Percentiles rank a stretch among this genome's conserved stretches.
Evolutionary conservation across 192 early-diverging fungal species (phyloP).

Genomic region (Coemansia sp.): DNA sequence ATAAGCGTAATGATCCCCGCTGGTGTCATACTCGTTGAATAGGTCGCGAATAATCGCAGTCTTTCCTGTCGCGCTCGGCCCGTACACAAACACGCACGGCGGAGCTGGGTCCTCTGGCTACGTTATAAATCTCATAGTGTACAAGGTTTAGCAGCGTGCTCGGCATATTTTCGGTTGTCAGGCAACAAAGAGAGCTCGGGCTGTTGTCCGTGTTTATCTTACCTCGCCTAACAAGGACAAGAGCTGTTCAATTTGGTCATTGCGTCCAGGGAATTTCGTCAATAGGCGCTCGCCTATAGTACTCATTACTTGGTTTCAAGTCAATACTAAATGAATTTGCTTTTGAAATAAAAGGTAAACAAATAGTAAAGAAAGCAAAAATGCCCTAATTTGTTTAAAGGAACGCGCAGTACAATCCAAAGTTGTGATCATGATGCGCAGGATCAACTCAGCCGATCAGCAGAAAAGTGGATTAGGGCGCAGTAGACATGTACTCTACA

Average conservation of each 20-base stretch:
- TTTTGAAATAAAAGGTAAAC: not conserved
- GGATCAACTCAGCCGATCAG: not conserved
- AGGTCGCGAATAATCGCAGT: conserved; percentile 53
- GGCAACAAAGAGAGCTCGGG: not conserved
- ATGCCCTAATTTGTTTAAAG: too few species aligned
- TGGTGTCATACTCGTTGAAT: conserved; percentile 32
- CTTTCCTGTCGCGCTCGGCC: conserved; percentile 63
- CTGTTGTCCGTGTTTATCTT: not conserved
- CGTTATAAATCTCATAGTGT: not conserved
- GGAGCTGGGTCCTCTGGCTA: conserved; percentile 42
- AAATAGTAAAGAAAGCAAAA: not conserved
- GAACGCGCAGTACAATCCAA: not conserved
- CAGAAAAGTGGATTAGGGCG: not conserved
- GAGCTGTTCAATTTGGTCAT: conserved; percentile 41
- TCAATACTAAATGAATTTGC: not conserved
- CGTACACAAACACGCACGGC: conserved; percentile 60
- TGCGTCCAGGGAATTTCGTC: conserved; percentile 43
- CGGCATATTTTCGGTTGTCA: not conserved
- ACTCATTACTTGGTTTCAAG: not conserved
- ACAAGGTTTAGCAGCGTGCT: not conserved
- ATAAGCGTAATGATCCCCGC: conserved; percentile 43
- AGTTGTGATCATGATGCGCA: not conserved
- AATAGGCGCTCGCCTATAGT: conserved; percentile 62
- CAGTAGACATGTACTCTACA: not conserved
- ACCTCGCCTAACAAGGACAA: conserved; percentile 37